Conservation (phyloP, 768 basidiomycete species). For the Rhizopogon vesiculosus region DNA sequence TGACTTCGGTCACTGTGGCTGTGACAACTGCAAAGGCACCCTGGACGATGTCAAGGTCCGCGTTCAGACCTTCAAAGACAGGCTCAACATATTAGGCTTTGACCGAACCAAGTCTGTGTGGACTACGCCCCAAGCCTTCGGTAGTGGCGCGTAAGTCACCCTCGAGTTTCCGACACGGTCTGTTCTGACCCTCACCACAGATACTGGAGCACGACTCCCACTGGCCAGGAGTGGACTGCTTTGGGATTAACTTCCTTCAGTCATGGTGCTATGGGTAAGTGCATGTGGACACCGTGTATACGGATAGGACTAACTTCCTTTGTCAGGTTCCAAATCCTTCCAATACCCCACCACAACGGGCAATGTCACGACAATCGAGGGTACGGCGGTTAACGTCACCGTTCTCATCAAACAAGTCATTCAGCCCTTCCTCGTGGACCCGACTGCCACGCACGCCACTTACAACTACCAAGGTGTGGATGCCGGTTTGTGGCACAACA, state of each 20-base stretch:
- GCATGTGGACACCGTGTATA: background rate
- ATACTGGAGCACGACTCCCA: conserved; percentile 24
- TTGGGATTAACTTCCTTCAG: conserved; percentile 19
- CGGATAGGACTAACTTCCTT: background rate
- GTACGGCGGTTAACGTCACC: conserved; percentile 8
- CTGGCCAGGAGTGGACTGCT: conserved; percentile 21
- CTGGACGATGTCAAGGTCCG: conserved; percentile 63
- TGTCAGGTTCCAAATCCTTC: conserved; percentile 23
- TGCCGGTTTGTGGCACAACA: conserved; percentile 16
- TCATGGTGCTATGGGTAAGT: conserved; percentile 22
- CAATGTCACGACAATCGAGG: conserved; percentile 18
- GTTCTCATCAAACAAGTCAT: conserved; percentile 1
- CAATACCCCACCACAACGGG: conserved; percentile 20
- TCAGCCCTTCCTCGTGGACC: conserved; percentile 18
- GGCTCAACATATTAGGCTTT: conserved; percentile 59
- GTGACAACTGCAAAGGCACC: conserved; percentile 57
- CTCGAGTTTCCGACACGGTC: no score
- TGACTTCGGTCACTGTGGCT: conserved; percentile 73
- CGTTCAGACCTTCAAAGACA: conserved; percentile 59
- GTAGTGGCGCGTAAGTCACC: conserved; percentile 34
- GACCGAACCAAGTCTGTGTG: conserved; percentile 65
- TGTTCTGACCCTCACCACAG: conserved; percentile 8
- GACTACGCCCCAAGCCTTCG: conserved; percentile 77
- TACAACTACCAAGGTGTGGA: conserved; percentile 18
- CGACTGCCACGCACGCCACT: conserved; percentile 1